Evolutionary conservation across 352 stramenopile genomes (phyloP), one percentile per base, ranked within the genome.

Genomic region (Globisporangium cylindrosporum): DNA sequence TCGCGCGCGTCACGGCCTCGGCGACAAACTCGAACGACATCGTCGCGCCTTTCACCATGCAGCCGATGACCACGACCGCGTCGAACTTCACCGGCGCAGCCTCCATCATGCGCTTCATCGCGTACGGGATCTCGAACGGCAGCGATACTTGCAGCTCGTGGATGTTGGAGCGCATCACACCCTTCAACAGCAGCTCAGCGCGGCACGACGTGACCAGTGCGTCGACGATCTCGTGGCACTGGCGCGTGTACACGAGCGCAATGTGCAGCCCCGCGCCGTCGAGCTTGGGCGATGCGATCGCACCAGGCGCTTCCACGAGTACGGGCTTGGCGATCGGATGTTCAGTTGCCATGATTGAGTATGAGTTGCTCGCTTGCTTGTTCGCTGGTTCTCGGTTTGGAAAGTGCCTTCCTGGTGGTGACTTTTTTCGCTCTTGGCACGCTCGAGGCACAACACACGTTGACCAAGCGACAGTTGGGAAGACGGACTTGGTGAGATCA

Each of bases 101-200:
- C 46, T 59, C 51, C 18, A 76, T 46, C 38, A 78, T 27, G 12
- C 68, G 65, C 58, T 76, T 80, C 27, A 63, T 58, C 20, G 69
- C 74, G 62, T 73, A 82, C 64, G 75, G 75, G 12, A 82, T 29
- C 58, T 82, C 73, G 27, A 79, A 78, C 32, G 75, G 73, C 62
- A 76, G 59, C 20, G 68, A 64, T 2, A 80, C 75, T 10, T 74
- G 70, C 8, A 67, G 29, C 65, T 78, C 66, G 34, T 80, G 73
- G n/a, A 82, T 59, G 49, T 71, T 62, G 2, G 66, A 34, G 54
- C 75, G 74, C 20, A 59, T 57, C 29, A 82, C 71, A 22, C 73
- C 71, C 27, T 73, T 76, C 32, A 74, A 43, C 62, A 80, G 36
- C 32, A 82, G 62, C 48, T 82, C 75, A 6, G 46, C 70, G 36